phyloP scores from a whole-genome alignment of 1,284 basidiomycete genomes.

The Cystobasidium sp. region DNA sequence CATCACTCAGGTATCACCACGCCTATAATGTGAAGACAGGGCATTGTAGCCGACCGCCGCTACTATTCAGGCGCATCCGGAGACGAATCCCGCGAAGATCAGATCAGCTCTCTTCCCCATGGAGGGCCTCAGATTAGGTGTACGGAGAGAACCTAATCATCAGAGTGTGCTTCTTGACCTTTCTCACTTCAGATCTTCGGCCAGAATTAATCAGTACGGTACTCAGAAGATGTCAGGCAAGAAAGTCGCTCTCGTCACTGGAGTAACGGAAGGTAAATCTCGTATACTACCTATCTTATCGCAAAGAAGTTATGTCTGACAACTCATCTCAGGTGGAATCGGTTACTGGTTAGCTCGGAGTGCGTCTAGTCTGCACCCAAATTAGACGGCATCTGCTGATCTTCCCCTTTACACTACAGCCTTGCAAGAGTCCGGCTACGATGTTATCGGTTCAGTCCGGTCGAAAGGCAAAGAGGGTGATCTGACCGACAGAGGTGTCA shows the following conservation, averaged over 20 bases:
- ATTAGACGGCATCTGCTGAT: not conserved
- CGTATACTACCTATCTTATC: not conserved
- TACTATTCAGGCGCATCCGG: not conserved
- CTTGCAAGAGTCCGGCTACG: slow-evolving; percentile 11
- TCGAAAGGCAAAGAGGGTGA: slow-evolving; percentile 35
- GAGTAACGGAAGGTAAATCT: slow-evolving; percentile 24
- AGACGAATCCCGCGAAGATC: not conserved
- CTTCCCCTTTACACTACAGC: not conserved
- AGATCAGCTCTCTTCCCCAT: not conserved
- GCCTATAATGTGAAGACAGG: too few species aligned
- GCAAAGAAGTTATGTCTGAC: not conserved
- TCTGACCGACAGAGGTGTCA: slow-evolving; percentile 16
- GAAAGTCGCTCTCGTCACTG: slow-evolving; percentile 34
- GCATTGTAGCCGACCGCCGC: slow-evolving; percentile 2
- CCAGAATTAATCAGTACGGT: too few species aligned
- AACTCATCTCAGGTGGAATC: slow-evolving; percentile 23
- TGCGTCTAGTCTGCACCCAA: not conserved
- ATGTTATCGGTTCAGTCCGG: slow-evolving; percentile 36
- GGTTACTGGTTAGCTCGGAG: slow-evolving; percentile 28
- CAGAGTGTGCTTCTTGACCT: not conserved
- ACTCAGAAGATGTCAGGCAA: not conserved
- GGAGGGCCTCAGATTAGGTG: too few species aligned
- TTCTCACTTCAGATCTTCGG: not conserved
- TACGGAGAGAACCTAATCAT: too few species aligned
- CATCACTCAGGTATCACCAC: too few species aligned